Percentiles rank a stretch among this genome's conserved stretches.
phyloP scores from a whole-genome alignment of 2,329 filamentous ascomycete species.

The Aspergillus spinulosporus region DNA sequence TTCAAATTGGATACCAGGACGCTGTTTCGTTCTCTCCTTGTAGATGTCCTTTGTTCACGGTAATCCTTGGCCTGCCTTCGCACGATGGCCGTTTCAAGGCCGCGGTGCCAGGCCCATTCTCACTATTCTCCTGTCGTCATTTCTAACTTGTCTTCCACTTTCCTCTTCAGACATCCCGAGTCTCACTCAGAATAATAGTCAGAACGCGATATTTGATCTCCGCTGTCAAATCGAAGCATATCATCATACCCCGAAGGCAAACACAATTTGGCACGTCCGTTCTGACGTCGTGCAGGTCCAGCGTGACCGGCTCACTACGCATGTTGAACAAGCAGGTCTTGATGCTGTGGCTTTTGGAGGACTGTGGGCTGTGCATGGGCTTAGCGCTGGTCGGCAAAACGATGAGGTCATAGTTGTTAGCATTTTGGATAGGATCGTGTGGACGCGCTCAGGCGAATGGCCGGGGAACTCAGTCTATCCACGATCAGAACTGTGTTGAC shows the following conservation, averaged over 20 bases:
- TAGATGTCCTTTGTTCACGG: not conserved
- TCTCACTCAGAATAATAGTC: too few relatives aligned
- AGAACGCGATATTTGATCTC: too few relatives aligned
- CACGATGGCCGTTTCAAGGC: not conserved
- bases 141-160: not conserved
- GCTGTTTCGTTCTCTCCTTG: not conserved
- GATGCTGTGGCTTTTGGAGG: conserved; percentile 48
- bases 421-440: conserved; percentile 49
- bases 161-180: too few relatives aligned
- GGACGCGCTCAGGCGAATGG: conserved; percentile 34
- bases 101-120: not conserved
- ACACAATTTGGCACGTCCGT: too few relatives aligned
- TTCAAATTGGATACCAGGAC: conserved; percentile 15
- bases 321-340: conserved; percentile 38
- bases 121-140: conserved; percentile 34
- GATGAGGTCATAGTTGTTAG: conserved; percentile 41
- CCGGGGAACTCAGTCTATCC: conserved; percentile 42
- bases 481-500: conserved; percentile 47
- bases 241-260: too few relatives aligned
- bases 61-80: not conserved
- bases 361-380: conserved; percentile 59
- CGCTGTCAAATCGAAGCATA: too few relatives aligned
- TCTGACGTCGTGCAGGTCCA: conserved; percentile 46
- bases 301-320: conserved; percentile 29
- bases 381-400: conserved; percentile 50